phyloP scores from a whole-genome alignment of 2,329 filamentous ascomycete species.

The Aspergillus carbonarius region DNA sequence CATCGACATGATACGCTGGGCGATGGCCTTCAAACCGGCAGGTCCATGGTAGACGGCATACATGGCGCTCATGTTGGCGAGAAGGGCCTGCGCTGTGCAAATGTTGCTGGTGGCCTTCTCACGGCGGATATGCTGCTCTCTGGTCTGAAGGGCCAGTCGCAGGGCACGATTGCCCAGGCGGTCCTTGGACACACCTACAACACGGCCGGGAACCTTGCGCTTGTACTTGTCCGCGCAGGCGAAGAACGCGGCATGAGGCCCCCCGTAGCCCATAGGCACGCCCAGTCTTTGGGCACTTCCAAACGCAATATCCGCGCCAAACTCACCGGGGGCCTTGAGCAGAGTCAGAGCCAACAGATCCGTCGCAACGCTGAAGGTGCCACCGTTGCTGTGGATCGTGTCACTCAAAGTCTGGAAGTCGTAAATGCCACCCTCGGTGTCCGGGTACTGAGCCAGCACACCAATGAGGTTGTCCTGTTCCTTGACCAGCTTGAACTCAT shows the following conservation, averaged over 20 bases:
- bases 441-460: conserved; percentile 91
- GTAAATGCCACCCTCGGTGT: conserved; percentile 77
- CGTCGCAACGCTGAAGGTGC: conserved; percentile 81
- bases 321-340: conserved; percentile 86
- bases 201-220: conserved; percentile 86
- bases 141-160: conserved; percentile 81
- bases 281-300: conserved; percentile 89
- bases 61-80: conserved; percentile 94
- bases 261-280: conserved; percentile 87
- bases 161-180: conserved; percentile 78
- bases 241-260: conserved; percentile 96
- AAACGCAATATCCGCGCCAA: conserved; percentile 92
- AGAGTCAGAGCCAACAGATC: conserved; percentile 85
- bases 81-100: conserved; percentile 88
- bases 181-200: conserved; percentile 91
- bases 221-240: conserved; percentile 88
- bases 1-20: conserved; percentile 71
- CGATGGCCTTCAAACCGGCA: conserved; percentile 76
- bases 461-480: conserved; percentile 78
- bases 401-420: conserved; percentile 75
- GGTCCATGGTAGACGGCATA: conserved; percentile 95
- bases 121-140: conserved; percentile 92
- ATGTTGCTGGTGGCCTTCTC: conserved; percentile 98
- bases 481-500: conserved; percentile 65
- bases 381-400: conserved; percentile 72